phyloP scores from a whole-genome alignment of 2,329 filamentous ascomycete species.

The Canariomyces notabilis region DNA sequence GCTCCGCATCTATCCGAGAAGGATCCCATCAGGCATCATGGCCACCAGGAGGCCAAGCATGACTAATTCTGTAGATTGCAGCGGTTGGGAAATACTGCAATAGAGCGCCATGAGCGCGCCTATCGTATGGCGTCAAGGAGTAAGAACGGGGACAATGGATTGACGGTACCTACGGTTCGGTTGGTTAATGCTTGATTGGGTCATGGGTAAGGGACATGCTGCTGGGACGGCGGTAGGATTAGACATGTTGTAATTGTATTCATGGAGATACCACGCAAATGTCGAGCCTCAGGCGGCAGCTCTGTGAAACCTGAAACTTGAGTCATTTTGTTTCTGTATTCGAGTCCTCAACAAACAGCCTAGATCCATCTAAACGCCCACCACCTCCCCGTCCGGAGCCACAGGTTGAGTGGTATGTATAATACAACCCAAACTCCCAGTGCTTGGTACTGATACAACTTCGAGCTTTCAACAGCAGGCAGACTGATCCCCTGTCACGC shows the following conservation, averaged over 20 bases:
- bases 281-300: not conserved
- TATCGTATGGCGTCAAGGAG: not conserved
- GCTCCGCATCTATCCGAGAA: conserved; percentile 20
- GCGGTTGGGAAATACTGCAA: not conserved
- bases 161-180: no score
- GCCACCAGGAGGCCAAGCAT: conserved; percentile 21
- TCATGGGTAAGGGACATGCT: no score
- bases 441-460: conserved; percentile 2
- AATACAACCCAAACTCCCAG: no score
- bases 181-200: no score
- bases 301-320: not conserved
- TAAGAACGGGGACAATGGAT: no score
- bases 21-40: conserved; percentile 18
- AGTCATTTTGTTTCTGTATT: not conserved
- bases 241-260: not conserved
- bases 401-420: not conserved
- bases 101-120: not conserved
- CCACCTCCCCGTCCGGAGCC: not conserved
- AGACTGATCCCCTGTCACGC: conserved; percentile 31
- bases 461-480: not conserved
- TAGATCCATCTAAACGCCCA: not conserved
- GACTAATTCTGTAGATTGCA: conserved; percentile 11
- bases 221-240: no score
- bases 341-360: not conserved
- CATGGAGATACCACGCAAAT: conserved; percentile 16